phyloP scores from a whole-genome alignment of 306 rosid genomes.

The Trifolium subterraneum region DNA sequence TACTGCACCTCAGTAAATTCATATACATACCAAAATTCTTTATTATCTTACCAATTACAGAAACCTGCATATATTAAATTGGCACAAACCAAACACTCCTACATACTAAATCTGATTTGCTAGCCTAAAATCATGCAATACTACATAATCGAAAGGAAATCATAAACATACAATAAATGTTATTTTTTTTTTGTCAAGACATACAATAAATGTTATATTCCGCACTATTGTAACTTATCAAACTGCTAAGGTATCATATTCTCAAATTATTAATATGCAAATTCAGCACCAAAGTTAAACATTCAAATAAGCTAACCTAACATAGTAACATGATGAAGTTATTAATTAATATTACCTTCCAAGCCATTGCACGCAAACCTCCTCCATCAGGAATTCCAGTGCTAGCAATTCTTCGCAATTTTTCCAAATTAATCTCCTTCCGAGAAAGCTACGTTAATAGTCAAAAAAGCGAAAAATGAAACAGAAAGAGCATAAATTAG shows the following conservation, averaged over 20 bases:
- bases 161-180: not conserved
- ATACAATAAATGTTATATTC: not conserved
- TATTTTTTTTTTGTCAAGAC: too few relatives aligned
- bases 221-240: not conserved
- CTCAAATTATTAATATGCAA: conserved; percentile 13
- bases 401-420: conserved; percentile 72
- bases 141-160: not conserved
- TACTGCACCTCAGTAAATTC: not conserved
- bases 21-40: not conserved
- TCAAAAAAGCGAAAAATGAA: not conserved
- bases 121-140: not conserved
- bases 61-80: not conserved
- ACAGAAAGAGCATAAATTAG: not conserved
- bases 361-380: conserved; percentile 66
- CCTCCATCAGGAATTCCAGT: conserved; percentile 79
- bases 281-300: not conserved
- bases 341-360: conserved; percentile 63
- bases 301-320: not conserved
- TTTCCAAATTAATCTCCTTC: conserved; percentile 71
- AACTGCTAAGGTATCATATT: not conserved
- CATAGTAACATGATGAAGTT: not conserved
- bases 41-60: not conserved
- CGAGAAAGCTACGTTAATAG: conserved; percentile 59
- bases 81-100: not conserved
- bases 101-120: not conserved